Evolutionary conservation across 371 early-diverging fungal species (phyloP), one percentile per base, ranked within the genome.

Genomic region (Haplosporangium sp.): DNA sequence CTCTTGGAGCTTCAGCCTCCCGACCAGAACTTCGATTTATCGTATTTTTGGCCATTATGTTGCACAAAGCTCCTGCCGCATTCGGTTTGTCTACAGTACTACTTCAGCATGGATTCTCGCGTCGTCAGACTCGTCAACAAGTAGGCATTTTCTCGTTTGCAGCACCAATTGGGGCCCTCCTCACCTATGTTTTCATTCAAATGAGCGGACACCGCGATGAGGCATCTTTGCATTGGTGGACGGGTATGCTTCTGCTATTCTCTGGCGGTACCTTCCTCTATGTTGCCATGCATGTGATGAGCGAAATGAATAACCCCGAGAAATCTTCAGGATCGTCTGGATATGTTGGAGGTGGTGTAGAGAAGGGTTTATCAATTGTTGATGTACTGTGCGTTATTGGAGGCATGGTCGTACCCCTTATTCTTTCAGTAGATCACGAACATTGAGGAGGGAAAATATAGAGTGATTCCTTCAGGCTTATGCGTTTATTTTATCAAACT

Each of bases 51-150:
- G 98, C 98, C n/a, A 94, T 98, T 68, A 92, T 97, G 90, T 88
- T 98, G 39, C 98, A 98, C 89, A 98, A 98, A 83, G 97, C 96
- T 2, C 98, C 98, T 3, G 91, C 96, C 2, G 95, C 98, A 0
- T 96, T 98, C 85, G 98, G 96, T 0, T 87, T 97, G 10, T 88
- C 94, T 13, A 94, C 96, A 2, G 92, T 94, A 15, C 85, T 98
- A 35, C 84, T 97, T 66, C 88, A 88, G 65, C 92, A 90, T 60
- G 94, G 96, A 10, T 83, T 88, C 68, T 77, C 91, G 1, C 84
- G 92, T 45, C 82, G 88, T 10, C 85, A 85, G 48, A 89, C 97
- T 17, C 90, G 93, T 13, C 85, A 92, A 40, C 94, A 94, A 79
- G 86, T 98, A 40, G 83, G 92, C 6, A 75, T 93, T n/a, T 97